Percentiles rank a stretch among this genome's conserved stretches.
These are phyloP conservation scores for Pseudopyrenochaeta lycopersici DNA, from an alignment of 2,329 filamentous ascomycete species.

Conservation along the genomic window DNA sequence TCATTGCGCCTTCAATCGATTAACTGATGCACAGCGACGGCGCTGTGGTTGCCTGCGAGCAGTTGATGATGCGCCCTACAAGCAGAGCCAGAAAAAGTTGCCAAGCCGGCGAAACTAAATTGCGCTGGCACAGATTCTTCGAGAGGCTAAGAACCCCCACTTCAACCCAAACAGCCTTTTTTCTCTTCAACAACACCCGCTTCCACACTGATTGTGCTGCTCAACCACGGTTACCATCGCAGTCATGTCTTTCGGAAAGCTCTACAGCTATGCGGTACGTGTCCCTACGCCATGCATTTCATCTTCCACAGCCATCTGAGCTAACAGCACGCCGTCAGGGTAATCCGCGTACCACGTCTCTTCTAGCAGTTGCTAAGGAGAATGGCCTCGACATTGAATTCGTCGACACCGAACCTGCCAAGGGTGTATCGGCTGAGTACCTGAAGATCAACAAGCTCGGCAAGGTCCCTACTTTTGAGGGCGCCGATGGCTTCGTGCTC, in stretches of 20 bases:
- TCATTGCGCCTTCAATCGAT: slow-evolving; percentile 33
- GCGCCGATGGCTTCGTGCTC: slow-evolving; percentile 88
- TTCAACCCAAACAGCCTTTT: slow-evolving; percentile 36
- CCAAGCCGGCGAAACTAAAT: slow-evolving; percentile 36
- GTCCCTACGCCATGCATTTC: neutral
- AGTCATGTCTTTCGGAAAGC: slow-evolving; percentile 97
- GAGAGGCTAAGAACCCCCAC: slow-evolving; percentile 27
- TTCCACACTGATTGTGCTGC: slow-evolving; percentile 42
- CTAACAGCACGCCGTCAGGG: slow-evolving; percentile 63
- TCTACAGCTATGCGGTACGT: slow-evolving; percentile 79
- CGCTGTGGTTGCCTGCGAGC: slow-evolving; percentile 13
- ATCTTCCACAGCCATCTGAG: slow-evolving; percentile 22
- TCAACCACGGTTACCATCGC: slow-evolving; percentile 37
- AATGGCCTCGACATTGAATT: slow-evolving; percentile 93
- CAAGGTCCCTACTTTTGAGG: slow-evolving; percentile 93
- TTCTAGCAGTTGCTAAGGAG: slow-evolving; percentile 95
- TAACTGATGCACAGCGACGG: slow-evolving; percentile 11
- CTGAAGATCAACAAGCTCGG: slow-evolving; percentile 84
- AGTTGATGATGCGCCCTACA: slow-evolving; percentile 14
- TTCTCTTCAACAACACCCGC: slow-evolving; percentile 32
- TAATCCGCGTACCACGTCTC: slow-evolving; percentile 88
- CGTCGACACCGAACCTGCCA: slow-evolving; percentile 73
- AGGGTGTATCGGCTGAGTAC: slow-evolving; percentile 77
- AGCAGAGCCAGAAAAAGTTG: slow-evolving; percentile 12
- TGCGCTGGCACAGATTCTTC: slow-evolving; percentile 34